phyloP scores from a whole-genome alignment of 306 rosid species.

The Pueraria montana region DNA sequence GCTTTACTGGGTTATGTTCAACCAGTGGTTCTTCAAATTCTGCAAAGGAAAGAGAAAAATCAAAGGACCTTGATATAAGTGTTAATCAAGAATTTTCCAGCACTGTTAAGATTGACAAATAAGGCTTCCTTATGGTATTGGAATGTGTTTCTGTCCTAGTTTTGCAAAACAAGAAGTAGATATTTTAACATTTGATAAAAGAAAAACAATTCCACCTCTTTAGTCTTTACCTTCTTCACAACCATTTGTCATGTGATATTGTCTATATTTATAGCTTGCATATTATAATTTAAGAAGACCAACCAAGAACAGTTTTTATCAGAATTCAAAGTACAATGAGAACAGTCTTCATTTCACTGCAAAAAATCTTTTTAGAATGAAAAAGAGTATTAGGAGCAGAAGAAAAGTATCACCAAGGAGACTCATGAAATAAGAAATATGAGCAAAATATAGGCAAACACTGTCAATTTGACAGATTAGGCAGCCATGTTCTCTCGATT shows the following conservation, averaged over 20 bases:
- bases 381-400: neutral
- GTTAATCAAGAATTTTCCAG: neutral
- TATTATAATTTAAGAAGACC: neutral
- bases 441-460: neutral
- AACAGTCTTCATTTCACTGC: slow-evolving; percentile 19
- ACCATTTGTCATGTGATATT: neutral
- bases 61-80: too few species aligned
- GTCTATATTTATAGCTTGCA: neutral
- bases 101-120: neutral
- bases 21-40: too few species aligned
- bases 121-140: neutral
- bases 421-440: neutral
- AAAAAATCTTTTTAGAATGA: neutral
- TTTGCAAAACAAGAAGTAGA: neutral
- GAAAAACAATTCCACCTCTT: neutral
- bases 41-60: too few species aligned
- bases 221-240: neutral
- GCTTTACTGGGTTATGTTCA: too few species aligned
- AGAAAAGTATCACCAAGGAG: neutral
- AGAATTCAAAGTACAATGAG: neutral
- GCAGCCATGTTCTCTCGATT: neutral
- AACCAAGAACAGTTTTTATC: neutral
- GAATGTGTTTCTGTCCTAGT: neutral
- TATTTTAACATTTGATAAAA: neutral
- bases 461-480: neutral